These are phyloP conservation scores for Eleusine indica DNA, from an alignment of 176 grass and related monocot genomes.

Conservation along the genomic window DNA sequence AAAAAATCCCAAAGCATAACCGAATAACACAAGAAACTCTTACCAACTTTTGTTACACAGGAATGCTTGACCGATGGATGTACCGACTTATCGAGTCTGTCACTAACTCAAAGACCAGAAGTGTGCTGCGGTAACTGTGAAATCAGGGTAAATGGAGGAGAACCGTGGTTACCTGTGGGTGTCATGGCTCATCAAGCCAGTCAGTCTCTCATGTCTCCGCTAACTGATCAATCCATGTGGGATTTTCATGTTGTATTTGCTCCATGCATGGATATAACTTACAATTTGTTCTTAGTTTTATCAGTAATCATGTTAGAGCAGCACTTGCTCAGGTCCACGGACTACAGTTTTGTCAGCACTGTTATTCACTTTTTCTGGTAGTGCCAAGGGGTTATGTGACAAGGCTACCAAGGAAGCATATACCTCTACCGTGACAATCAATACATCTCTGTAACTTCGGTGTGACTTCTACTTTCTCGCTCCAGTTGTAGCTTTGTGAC, in stretches of 20 bases:
- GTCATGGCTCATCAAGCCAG: slow-evolving; percentile 3
- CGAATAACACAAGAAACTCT: background rate
- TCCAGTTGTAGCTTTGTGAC: background rate
- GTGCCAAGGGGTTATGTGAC: background rate
- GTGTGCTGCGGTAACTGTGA: slow-evolving; percentile 54
- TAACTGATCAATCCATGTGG: slow-evolving; percentile 15
- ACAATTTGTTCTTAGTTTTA: slow-evolving; percentile 12
- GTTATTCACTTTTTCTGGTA: background rate
- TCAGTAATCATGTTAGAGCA: slow-evolving; percentile 27
- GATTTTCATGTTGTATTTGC: slow-evolving; percentile 31
- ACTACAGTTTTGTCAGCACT: slow-evolving; percentile 38
- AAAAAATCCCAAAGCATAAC: background rate
- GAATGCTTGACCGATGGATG: slow-evolving; percentile 99
- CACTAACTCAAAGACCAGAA: slow-evolving; percentile 71
- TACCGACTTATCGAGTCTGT: slow-evolving; percentile 77
- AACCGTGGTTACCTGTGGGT: background rate
- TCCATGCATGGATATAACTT: slow-evolving; percentile 31
- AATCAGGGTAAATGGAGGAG: background rate
- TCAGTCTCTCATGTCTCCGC: background rate
- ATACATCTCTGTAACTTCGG: background rate
- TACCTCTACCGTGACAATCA: background rate
- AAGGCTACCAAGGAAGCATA: background rate
- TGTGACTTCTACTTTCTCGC: background rate
- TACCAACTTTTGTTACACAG: slow-evolving; percentile 29
- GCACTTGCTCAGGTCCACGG: background rate